Percentiles rank a stretch among this genome's conserved stretches.
Conservation (phyloP, 140 eudicot genomes). For the Stevia rebaudiana region DNA sequence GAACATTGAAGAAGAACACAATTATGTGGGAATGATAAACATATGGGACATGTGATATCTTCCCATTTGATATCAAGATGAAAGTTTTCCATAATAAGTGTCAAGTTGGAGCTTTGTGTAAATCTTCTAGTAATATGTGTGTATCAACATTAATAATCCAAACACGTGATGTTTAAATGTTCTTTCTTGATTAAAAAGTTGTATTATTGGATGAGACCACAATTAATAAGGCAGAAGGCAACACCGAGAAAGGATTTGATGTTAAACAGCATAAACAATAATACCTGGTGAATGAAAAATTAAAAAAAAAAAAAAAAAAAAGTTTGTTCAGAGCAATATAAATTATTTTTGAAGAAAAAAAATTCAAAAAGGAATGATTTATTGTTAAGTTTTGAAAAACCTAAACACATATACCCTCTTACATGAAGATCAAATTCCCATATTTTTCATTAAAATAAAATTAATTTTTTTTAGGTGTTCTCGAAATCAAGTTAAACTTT, state of each 20-base stretch:
- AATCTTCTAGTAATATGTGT: conserved; percentile 11
- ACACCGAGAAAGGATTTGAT: conserved; percentile 13
- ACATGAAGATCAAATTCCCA: background rate
- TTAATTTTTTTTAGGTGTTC: background rate
- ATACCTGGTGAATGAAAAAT: conserved; percentile 23
- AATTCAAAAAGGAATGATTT: background rate
- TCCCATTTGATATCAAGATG: conserved; percentile 69
- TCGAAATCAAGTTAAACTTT: background rate
- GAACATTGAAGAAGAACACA: conserved; percentile 89
- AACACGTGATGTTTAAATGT: conserved; percentile 15
- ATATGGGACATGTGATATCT: conserved; percentile 78
- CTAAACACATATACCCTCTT: background rate
- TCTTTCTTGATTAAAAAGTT: background rate
- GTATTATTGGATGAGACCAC: conserved; percentile 9
- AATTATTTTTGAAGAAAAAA: background rate
- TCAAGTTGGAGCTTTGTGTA: conserved; percentile 7
- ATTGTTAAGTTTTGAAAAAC: background rate
- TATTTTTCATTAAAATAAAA: no score
- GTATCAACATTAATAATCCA: conserved; percentile 23
- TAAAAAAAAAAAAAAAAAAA: background rate
- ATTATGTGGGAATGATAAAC: conserved; percentile 88
- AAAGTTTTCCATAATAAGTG: conserved; percentile 46
- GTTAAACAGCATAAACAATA: conserved; percentile 9
- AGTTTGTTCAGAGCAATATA: background rate
- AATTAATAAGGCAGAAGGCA: conserved; percentile 5